Base-by-base conservation (phyloP, 192 early-diverging fungal species). In the Cladochytrium replicatum region DNA sequence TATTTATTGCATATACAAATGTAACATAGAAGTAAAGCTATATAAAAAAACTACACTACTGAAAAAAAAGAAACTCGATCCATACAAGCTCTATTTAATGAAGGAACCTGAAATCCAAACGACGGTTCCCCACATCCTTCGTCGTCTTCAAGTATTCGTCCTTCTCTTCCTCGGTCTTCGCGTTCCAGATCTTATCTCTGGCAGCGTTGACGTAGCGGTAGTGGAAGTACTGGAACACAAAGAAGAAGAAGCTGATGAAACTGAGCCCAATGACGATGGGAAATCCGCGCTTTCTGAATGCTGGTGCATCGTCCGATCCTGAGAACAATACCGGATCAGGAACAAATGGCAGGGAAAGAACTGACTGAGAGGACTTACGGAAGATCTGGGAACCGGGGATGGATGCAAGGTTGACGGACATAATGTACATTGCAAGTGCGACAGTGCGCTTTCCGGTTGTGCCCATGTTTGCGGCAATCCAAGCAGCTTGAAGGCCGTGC, bases 31-130 rank as follows among this genome's bases (percentile, higher is more conserved):
- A n/a, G n/a, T n/a, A n/a, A n/a, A n/a, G n/a, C n/a, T n/a, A n/a
- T n/a, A n/a, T n/a, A n/a, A n/a, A n/a, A n/a, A n/a, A n/a, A n/a
- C n/a, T n/a, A n/a, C n/a, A n/a, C n/a, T n/a, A n/a, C n/a, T n/a
- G n/a, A n/a, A n/a, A n/a, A n/a, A n/a, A n/a, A n/a, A n/a, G n/a
- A n/a, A n/a, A n/a, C n/a, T n/a, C n/a, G n/a, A n/a, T n/a, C n/a
- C n/a, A n/a, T n/a, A n/a, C n/a, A n/a, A n/a, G n/a, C n/a, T n/a
- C n/a, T n/a, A n/a, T n/a, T n/a, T n/a, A n/a, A n/a, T n/a, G n/a
- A n/a, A n/a, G n/a, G 29, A 61, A 61, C 6, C 37, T 19, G 29
- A 69, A 78, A 50, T 81, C 78, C 6, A 81, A 50, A n/a, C 78
- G 59, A 38, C 69, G 54, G 32, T 64, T 73, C 1, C 78, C 78